Evolutionary conservation across 306 rosid genomes (phyloP), one percentile per base, ranked within the genome.

Genomic region (Corylus avellana): DNA sequence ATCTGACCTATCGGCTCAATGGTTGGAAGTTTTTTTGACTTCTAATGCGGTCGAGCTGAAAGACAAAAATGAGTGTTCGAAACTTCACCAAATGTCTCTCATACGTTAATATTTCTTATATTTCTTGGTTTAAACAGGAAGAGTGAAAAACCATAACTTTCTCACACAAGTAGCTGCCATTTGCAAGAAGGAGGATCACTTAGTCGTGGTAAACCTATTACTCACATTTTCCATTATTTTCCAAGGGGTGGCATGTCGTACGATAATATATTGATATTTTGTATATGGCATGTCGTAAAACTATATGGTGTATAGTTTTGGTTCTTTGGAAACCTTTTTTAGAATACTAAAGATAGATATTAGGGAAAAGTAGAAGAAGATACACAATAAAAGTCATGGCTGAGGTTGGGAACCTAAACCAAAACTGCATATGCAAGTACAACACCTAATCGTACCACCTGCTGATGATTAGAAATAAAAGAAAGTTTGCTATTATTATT

Each of bases 61-160:
- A 49, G 14, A 1, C 0, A 9, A 1, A 1, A 20, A 59, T 4
- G n/a, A 12, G 12, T 22, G 37, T 59, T 12, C 16, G 0, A 11
- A 59, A 59, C 14, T 25, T 4, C 10, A 8, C 11, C 1, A 10
- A 22, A 3, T 22, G 3, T 1, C 13, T 11, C 50, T 25, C 50
- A 17, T 58, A 9, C 5, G 0, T 22, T 58, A n/a, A 58, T 7
- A 20, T 58, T 22, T 2, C 27, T 9, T 58, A 12, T n/a, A 25
- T 25, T 53, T 17, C 18, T 58, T 70, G 42, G 0, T 44, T 51
- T 1, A 10, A 74, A 49, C 76, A 85, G 88, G 88, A 7, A 84
- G 74, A 76, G 87, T 83, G 35, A 63, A 78, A 69, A 85, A 88
- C 47, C 89, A 86, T 0, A 85, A 83, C 14, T 88, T 85, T 77